Percentiles rank a stretch among this genome's conserved stretches.
These are phyloP conservation scores for Chlorella vulgaris DNA, from an alignment of 139 green algal species.

Conservation along the genomic window DNA sequence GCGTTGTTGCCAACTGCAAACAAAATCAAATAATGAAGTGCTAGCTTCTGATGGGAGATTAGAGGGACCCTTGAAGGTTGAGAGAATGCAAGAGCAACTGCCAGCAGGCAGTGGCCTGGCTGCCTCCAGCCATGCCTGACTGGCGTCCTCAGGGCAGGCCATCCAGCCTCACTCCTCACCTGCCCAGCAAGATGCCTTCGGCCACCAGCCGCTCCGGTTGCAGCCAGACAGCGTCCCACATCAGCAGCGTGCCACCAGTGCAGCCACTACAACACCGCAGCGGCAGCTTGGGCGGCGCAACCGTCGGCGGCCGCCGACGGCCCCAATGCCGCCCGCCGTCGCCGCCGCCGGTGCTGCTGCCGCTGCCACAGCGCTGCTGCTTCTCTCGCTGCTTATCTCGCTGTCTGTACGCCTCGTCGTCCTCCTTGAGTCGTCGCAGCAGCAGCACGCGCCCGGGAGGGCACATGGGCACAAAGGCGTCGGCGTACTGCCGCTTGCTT, in stretches of 20 bases:
- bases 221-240: conserved; percentile 1
- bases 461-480: not conserved
- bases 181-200: conserved; percentile 15
- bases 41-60: too few relatives aligned
- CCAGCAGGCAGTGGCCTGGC: not conserved
- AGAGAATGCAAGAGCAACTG: too few relatives aligned
- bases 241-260: not conserved
- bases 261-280: not conserved
- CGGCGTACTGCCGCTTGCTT: not conserved
- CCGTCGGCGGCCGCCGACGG: too few relatives aligned
- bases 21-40: too few relatives aligned
- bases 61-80: too few relatives aligned
- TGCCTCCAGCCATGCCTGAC: not conserved
- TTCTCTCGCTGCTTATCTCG: not conserved
- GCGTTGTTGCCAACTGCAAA: too few relatives aligned
- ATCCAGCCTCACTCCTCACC: not conserved
- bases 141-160: not conserved
- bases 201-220: not conserved
- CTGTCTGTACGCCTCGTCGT: not conserved
- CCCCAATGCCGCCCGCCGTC: not conserved
- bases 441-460: not conserved
- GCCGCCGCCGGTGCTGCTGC: not conserved
- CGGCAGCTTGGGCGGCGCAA: too few relatives aligned
- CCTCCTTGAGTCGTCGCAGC: not conserved
- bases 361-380: not conserved